Evolutionary conservation across 371 early-diverging fungal species (phyloP).

Genomic region (Umbelopsis sp.): DNA sequence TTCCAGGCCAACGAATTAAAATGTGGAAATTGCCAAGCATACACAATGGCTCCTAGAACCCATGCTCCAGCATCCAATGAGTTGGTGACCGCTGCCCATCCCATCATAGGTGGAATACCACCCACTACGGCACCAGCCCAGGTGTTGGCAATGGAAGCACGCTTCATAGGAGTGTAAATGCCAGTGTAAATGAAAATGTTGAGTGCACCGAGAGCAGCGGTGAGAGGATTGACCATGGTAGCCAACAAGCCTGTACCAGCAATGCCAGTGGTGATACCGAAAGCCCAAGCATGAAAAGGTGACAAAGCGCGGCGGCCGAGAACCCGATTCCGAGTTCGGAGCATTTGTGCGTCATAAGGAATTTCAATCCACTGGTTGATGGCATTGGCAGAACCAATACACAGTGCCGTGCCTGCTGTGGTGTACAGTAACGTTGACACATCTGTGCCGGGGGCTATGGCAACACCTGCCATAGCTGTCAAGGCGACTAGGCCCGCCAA

Average conservation of each 20-base stretch:
- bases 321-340: conserved; percentile 87
- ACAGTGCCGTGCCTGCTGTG: conserved; percentile 88
- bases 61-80: conserved; percentile 79
- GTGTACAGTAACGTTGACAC: conserved; percentile 79
- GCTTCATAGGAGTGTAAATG: conserved; percentile 95
- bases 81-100: conserved; percentile 90
- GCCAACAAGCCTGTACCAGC: conserved; percentile 71
- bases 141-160: conserved; percentile 91
- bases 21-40: conserved; percentile 98
- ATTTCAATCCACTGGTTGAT: conserved; percentile 96
- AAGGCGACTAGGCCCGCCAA: conserved; percentile 89
- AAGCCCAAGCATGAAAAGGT: conserved; percentile 84
- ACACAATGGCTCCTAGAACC: conserved; percentile 81
- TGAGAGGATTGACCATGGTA: conserved; percentile 83
- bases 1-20: conserved; percentile 95
- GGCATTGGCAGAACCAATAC: conserved; percentile 92
- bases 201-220: conserved; percentile 78
- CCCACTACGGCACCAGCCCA: conserved; percentile 97
- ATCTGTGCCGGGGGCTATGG: conserved; percentile 84
- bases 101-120: conserved; percentile 98
- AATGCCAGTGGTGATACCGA: conserved; percentile 76
- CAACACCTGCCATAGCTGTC: conserved; percentile 95
- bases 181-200: conserved; percentile 90
- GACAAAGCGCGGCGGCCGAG: conserved; percentile 83
- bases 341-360: conserved; percentile 98